Conservation (phyloP, 345 rosid genomes). For the Populus euphratica region DNA sequence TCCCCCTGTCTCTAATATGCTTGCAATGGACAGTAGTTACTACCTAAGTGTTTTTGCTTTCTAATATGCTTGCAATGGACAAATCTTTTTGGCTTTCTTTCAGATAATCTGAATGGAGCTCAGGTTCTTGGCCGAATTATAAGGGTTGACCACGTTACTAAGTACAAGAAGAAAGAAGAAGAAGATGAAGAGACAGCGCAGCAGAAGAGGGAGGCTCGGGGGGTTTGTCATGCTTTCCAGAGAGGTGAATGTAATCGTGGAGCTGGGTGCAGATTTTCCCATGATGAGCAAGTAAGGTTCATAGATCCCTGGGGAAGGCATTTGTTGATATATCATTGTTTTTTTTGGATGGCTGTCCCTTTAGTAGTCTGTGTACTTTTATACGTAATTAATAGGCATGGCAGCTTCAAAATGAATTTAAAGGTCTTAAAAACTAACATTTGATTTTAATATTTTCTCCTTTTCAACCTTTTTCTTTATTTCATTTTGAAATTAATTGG, state of each 20-base stretch:
- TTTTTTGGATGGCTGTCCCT: neutral
- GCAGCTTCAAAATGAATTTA: no score
- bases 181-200: constrained; percentile 72
- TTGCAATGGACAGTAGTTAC: neutral
- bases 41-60: neutral
- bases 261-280: constrained; percentile 83
- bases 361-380: neutral
- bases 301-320: neutral
- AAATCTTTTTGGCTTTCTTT: constrained; percentile 7
- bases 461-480: no score
- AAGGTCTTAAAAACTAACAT: no score
- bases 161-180: constrained; percentile 75
- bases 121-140: constrained; percentile 62
- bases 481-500: no score
- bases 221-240: constrained; percentile 90
- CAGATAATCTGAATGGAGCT: constrained; percentile 89
- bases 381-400: no score
- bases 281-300: constrained; percentile 67
- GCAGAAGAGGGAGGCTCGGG: constrained; percentile 81
- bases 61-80: neutral
- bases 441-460: no score
- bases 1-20: neutral
- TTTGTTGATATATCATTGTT: neutral
- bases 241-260: constrained; percentile 89
- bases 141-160: constrained; percentile 68